These are phyloP conservation scores for Gastrodia elata DNA, from an alignment of 106 monocot species.

Conservation along the genomic window DNA sequence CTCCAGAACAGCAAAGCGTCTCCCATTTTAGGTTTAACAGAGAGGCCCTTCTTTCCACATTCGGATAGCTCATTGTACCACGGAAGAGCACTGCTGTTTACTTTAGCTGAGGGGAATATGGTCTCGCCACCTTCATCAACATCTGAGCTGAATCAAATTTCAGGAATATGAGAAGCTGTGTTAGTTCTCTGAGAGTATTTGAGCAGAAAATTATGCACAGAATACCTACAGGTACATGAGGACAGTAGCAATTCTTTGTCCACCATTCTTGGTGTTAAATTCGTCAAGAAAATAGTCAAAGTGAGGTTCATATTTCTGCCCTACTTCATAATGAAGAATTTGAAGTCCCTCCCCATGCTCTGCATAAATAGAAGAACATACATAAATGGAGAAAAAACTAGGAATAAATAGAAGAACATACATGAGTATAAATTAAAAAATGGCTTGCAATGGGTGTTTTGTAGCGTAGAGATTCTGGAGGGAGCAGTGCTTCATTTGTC, in stretches of 20 bases:
- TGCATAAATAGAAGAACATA: conserved; percentile 13
- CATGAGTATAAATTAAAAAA: too few relatives aligned
- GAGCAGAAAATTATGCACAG: background rate
- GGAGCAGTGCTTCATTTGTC: too few relatives aligned
- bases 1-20: conserved; percentile 69
- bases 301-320: conserved; percentile 73
- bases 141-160: conserved; percentile 37
- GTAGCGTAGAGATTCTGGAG: too few relatives aligned
- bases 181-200: background rate
- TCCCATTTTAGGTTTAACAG: conserved; percentile 50
- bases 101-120: conserved; percentile 41
- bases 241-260: conserved; percentile 61
- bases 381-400: too few relatives aligned
- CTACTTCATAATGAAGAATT: conserved; percentile 69
- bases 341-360: conserved; percentile 66
- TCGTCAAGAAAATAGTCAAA: conserved; percentile 63
- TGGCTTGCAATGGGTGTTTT: too few relatives aligned
- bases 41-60: conserved; percentile 46
- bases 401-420: too few relatives aligned
- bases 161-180: background rate
- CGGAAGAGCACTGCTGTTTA: conserved; percentile 55
- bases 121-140: conserved; percentile 82
- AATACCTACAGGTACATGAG: conserved; percentile 66
- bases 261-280: conserved; percentile 55
- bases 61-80: conserved; percentile 45